phyloP scores from a whole-genome alignment of 192 early-diverging fungal species.

The Coemansia aciculifera region DNA sequence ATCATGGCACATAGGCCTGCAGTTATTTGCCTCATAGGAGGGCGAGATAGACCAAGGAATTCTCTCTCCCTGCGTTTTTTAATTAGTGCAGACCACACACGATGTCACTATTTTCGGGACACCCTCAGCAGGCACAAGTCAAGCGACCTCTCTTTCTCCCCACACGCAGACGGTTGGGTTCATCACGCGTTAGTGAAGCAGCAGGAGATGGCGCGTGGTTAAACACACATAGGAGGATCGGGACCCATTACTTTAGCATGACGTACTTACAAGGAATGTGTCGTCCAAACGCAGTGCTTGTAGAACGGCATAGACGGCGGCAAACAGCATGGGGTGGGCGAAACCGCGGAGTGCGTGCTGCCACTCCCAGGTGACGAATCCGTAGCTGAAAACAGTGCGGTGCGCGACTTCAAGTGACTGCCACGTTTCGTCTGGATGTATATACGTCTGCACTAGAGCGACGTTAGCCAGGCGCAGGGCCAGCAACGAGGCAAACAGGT shows the following conservation, averaged over 20 bases:
- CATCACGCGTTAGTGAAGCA: not conserved
- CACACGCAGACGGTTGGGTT: not conserved
- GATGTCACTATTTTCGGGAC: not conserved
- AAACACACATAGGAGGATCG: not conserved
- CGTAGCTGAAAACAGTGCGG: slow-evolving; percentile 81
- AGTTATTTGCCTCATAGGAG: not conserved
- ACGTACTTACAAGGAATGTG: slow-evolving; percentile 61
- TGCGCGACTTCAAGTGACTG: slow-evolving; percentile 93
- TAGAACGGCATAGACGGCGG: slow-evolving; percentile 68
- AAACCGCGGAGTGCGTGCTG: slow-evolving; percentile 73
- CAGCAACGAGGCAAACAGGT: slow-evolving; percentile 26
- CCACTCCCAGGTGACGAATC: slow-evolving; percentile 97
- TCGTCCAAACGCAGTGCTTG: slow-evolving; percentile 63
- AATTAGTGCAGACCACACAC: not conserved
- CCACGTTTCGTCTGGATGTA: slow-evolving; percentile 97
- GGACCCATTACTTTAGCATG: not conserved
- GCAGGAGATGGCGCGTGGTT: not conserved
- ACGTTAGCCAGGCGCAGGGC: slow-evolving; percentile 39
- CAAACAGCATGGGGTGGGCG: slow-evolving; percentile 84
- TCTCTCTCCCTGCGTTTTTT: not conserved
- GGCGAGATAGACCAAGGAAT: not conserved
- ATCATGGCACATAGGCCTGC: not conserved
- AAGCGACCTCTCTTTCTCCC: not conserved
- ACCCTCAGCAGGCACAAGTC: not conserved
- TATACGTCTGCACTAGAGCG: slow-evolving; percentile 65